Evolutionary conservation across 768 basidiomycete species (phyloP), one percentile per base, ranked within the genome.

Genomic region (Tricholoma furcatifolium): DNA sequence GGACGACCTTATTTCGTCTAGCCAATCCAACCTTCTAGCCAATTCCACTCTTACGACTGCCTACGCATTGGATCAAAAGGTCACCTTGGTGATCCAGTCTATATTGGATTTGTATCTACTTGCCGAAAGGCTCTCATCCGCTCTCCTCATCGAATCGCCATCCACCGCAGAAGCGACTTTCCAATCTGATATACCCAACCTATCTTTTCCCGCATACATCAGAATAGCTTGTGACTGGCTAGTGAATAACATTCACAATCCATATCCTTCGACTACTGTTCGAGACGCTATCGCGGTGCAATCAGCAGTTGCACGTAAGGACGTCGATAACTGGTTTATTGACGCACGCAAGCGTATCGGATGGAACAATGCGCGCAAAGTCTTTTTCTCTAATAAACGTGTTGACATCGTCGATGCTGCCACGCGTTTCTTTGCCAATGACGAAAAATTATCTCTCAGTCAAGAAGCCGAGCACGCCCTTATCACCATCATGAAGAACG

Each of bases 321-420:
- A 75, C 0, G 44, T 83, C 44, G 73, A 75, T 38, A 60, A 63
- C 0, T 83, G 82, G 82, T 83, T 83, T 30, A 59, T 70, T 15
- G 74, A 76, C 14, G 66, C 65, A 2, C 72, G 82, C 0, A 76
- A 73, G n/a, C 75, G 80, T 0, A 81, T 83, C 0, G 81, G 81
- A 0, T 84, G 82, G 82, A 82, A 75, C 10, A 20, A 44, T 0
- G 49, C 81, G 0, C 72, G 76, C 1, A 70, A 65, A 32, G 32
- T 49, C 0, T 64, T 55, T 10, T 79, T 75, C 46, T 32, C 51
- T 0, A 69, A 71, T 36, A 70, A 68, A 24, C 69, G 71, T n/a
- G 54, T 44, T 2, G 62, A 70, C 1, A 74, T 76, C 3, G 51
- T 76, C n/a, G 61, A 66, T 10, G 75, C 74, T 1, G 78, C 78